These are phyloP conservation scores for Plenodomus lindquistii DNA, from an alignment of 2,329 filamentous ascomycete species.

Conservation along the genomic window DNA sequence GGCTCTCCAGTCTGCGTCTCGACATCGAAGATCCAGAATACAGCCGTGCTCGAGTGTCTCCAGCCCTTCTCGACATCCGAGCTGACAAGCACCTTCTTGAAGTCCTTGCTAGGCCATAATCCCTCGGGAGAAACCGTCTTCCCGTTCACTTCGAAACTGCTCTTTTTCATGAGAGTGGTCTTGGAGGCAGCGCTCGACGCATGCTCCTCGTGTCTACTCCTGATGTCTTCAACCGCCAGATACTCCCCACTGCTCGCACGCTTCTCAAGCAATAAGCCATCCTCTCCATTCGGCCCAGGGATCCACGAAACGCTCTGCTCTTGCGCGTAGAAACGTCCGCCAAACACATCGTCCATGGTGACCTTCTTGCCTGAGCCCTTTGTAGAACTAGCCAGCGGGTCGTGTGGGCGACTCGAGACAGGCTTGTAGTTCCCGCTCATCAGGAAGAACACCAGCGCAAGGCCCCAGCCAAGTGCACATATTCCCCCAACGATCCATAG, in stretches of 20 bases:
- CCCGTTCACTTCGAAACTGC: constrained; percentile 64
- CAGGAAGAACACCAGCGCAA: constrained; percentile 70
- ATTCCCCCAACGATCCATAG: constrained; percentile 65
- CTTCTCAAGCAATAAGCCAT: constrained; percentile 81
- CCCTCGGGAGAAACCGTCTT: constrained; percentile 60
- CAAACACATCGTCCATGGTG: constrained; percentile 71
- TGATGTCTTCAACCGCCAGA: constrained; percentile 85
- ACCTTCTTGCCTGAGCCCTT: constrained; percentile 72
- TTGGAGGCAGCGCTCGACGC: constrained; percentile 52
- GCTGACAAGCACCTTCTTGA: constrained; percentile 83
- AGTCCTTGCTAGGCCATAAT: constrained; percentile 77
- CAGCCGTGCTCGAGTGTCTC: constrained; percentile 84
- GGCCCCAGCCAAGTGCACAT: constrained; percentile 69
- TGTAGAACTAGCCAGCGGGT: constrained; percentile 66
- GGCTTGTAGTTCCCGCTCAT: constrained; percentile 68
- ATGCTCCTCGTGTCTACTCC: constrained; percentile 50
- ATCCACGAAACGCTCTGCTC: constrained; percentile 77
- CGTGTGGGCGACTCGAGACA: constrained; percentile 65
- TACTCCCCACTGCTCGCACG: constrained; percentile 66
- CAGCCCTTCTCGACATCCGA: constrained; percentile 76
- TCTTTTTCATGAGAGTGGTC: constrained; percentile 74
- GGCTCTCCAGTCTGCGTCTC: constrained; percentile 75
- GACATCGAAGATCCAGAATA: constrained; percentile 93
- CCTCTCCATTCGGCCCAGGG: constrained; percentile 71
- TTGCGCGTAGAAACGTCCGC: constrained; percentile 66